Evolutionary conservation across 345 rosid genomes (phyloP), one percentile per base, ranked within the genome.

Genomic region (Garcia nutans): DNA sequence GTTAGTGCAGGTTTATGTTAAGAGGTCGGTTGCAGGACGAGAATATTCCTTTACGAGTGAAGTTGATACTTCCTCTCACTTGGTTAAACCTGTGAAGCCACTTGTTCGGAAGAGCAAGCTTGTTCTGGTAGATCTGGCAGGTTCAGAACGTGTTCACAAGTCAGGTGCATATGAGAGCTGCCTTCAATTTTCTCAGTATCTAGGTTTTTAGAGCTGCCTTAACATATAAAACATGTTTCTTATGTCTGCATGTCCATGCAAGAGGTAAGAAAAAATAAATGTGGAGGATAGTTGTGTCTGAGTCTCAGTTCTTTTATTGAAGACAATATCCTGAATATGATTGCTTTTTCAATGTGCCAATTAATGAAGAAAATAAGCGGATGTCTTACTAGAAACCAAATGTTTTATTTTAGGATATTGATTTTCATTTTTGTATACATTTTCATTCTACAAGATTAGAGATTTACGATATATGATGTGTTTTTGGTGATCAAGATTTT

Each of bases 51-150:
- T 57, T 55, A 64, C 76, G 23, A 64, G 33, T 77, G 81, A 74
- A 73, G 58, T 54, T 10, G 78, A 69, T 41, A 49, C 28, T 52
- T 77, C 84, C 19, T 77, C 81, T 63, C 84, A 77, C 59, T 77
- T 81, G 57, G 76, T 77, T 26, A 81, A 77, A 69, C 84, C 84
- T 52, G 75, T 65, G 23, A 81, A 59, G 68, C 84, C 76, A 19
- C 74, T 81, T 77, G 78, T 81, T 62, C 76, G 81, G 49, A 77
- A 28, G 68, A 81, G 84, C 76, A 81, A 81, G 72, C 75, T 81
- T 63, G 81, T 81, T 64, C 64, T 81, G n/a, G 84, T 81, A 50
- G 84, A 81, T 65, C 75, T 81, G 49, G 84, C 84, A n/a, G 84
- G 81, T 70, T 81, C 84, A 67, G 84, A 81, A 74, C 84, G 84